Percentiles rank a stretch among this genome's conserved stretches.
Conservation (phyloP, 208 protist genomes). For the Wallacemonas rigidus region DNA sequence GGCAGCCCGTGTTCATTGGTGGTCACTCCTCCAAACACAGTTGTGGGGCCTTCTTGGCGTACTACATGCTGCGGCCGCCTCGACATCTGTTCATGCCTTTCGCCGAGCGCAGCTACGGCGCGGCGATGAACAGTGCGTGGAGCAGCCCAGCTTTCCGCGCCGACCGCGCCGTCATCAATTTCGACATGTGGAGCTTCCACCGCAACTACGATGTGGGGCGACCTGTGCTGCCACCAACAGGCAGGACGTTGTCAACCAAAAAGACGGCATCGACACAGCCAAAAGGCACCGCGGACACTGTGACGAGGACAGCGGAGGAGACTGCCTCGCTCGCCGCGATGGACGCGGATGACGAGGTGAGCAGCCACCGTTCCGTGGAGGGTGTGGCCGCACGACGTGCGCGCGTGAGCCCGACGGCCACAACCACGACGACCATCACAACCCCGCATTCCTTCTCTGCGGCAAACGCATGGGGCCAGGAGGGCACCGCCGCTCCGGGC, state of each 20-base stretch:
- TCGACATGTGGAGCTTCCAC: slow-evolving; percentile 68
- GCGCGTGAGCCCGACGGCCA: too few relatives aligned
- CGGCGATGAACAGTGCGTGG: slow-evolving; percentile 71
- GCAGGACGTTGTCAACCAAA: slow-evolving; percentile 20
- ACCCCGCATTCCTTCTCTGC: too few relatives aligned
- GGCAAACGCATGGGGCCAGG: too few relatives aligned
- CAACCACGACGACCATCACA: too few relatives aligned
- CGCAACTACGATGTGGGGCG: slow-evolving; percentile 53
- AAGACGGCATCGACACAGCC: background rate
- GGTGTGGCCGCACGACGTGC: background rate
- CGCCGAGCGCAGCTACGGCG: slow-evolving; percentile 44
- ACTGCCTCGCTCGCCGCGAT: background rate
- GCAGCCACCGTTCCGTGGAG: background rate
- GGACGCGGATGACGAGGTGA: background rate
- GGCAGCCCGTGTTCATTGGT: slow-evolving; percentile 84
- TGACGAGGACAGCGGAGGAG: background rate
- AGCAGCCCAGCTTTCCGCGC: slow-evolving; percentile 69
- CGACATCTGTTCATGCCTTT: slow-evolving; percentile 60
- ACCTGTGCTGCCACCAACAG: slow-evolving; percentile 26
- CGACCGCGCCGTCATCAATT: slow-evolving; percentile 56
- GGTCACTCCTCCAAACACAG: slow-evolving; percentile 79
- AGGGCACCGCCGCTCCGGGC: too few relatives aligned
- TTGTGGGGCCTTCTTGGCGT: slow-evolving; percentile 85
- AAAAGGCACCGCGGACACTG: background rate
- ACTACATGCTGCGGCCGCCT: slow-evolving; percentile 80